Conservation (phyloP, 108 stramenopile genomes). For the Cyclotella sp. region DNA sequence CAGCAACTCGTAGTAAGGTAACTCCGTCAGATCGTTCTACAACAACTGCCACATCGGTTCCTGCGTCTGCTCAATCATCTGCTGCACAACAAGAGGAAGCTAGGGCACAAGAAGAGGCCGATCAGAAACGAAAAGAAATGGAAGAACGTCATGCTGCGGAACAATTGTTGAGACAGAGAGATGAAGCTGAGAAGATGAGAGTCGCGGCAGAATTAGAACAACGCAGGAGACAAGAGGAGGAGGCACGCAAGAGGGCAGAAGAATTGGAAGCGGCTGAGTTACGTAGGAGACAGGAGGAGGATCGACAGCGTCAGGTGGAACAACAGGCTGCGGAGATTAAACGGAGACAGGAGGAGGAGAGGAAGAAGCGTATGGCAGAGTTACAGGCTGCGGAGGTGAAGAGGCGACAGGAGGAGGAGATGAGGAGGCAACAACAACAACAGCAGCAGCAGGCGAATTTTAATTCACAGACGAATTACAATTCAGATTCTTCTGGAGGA, state of each 20-base stretch:
- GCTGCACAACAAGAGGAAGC: conserved; percentile 16
- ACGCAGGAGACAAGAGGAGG: conserved; percentile 48
- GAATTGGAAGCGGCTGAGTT: conserved; percentile 33
- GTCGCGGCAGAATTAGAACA: neutral
- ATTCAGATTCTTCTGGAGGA: too few relatives aligned
- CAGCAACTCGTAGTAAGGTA: conserved; percentile 10
- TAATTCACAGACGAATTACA: neutral
- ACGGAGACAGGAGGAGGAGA: conserved; percentile 55
- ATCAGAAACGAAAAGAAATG: conserved; percentile 17
- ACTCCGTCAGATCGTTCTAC: neutral
- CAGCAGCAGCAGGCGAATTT: conserved; percentile 41
- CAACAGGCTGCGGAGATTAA: conserved; percentile 63
- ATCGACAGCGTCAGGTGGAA: conserved; percentile 54
- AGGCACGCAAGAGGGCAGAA: conserved; percentile 27
- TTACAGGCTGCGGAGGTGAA: conserved; percentile 44
- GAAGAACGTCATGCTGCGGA: conserved; percentile 11
- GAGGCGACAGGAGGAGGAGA: conserved; percentile 40
- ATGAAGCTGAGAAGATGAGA: too few relatives aligned
- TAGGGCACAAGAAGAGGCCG: conserved; percentile 45
- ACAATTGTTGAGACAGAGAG: too few relatives aligned
- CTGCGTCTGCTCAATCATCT: neutral
- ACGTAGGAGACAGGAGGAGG: conserved; percentile 56
- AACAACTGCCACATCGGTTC: conserved; percentile 9
- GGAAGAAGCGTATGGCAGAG: conserved; percentile 34
- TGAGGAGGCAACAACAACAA: conserved; percentile 37